Evolutionary conservation across 1,284 basidiomycete genomes (phyloP), one percentile per base, ranked within the genome.

Genomic region (Ustilago crameri): DNA sequence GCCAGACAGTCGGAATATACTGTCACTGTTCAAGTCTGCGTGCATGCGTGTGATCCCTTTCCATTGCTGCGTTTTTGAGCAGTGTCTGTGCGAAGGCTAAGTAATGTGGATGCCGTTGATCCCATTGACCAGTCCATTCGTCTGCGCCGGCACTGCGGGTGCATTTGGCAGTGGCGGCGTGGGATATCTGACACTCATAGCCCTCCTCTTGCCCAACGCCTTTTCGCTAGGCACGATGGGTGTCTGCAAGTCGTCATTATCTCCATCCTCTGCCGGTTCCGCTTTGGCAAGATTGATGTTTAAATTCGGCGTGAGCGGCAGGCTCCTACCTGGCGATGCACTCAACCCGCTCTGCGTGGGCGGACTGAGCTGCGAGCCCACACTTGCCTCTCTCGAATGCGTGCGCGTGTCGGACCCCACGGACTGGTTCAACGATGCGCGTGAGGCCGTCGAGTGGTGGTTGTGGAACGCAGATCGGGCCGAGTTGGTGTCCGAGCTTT

Each of bases 161-260:
- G 23, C 14, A 18, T 30, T 40, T 44, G 22, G 30, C 15, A 14
- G 12, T 10, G 67, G 61, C 10, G 61, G 62, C 12, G 47, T 46
- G 3, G 68, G 62, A 22, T 71, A 65, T 22, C 62, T 22, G 0
- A 71, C 53, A 26, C 53, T 57, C 17, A 76, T 51, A 3, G 69
- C 69, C 23, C 78, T 53, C 18, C 78, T 56, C 68, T 80, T 80
- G 2, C 78, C 78, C 27, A 80, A 48, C 20, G 78, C 78, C 41
- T 80, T 80, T 23, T 57, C 78, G 32, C 64, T 71, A 1, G 78
- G 78, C 32, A 63, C 55, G 3, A 73, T 44, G 14, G 78, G 78
- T 18, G 76, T 78, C 14, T 68, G 53, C 42, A 75, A 20, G 2
- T 58, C 71, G 14, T 66, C 63, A 9, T 75, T 72, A 32, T 68